Base-by-base conservation (phyloP, 73 alveolate species). In the Halteria grandinella region DNA sequence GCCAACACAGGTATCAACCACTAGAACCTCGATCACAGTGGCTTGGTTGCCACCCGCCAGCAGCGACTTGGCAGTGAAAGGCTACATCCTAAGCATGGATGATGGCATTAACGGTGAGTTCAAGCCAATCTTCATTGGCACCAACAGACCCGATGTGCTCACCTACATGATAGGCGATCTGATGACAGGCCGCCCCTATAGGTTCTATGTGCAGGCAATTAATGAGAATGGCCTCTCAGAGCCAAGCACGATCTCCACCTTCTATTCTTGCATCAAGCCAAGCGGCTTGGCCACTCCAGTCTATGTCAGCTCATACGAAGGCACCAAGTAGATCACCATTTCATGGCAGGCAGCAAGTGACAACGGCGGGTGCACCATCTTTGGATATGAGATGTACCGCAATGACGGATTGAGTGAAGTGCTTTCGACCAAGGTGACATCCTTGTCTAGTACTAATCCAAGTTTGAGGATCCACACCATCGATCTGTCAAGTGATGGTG, bases 311-410 rank as follows among this genome's bases (percentile, higher is more conserved):
- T 75, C 85, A 44, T 57, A 64, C 64, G 18, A 27, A 14, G 27
- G 32, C n/a, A 11, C 60, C 23, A 50, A 37, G 50, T 76, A 78
- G 10, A 75, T 84, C 34, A 39, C 76, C 33, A 63, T 87, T 25
- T n/a, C 81, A n/a, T 87, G 95, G 95, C 27, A 21, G 0, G 55
- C 62, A 17, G 86, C 91, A 14, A 29, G 14, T 14, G 83, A 86
- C 52, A 76, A 63, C 37, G 94, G 94, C 18, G 94, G 94, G 0
- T 86, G 90, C 39, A 44, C 84, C 0, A 58, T 86, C 49, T 11
- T 60, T 33, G 85, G 86, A 0, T 86, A 69, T 37, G 49, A 41
- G 17, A 36, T 86, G 27, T 86, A 57, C 82, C 60, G 83, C 64
- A 85, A 84, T 79, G 78, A 40, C 60, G 89, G 90, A 8, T 25